Percentiles rank a stretch among this genome's conserved stretches.
phyloP scores from a whole-genome alignment of 495 filamentous ascomycete genomes.

The Penicillium roqueforti region DNA sequence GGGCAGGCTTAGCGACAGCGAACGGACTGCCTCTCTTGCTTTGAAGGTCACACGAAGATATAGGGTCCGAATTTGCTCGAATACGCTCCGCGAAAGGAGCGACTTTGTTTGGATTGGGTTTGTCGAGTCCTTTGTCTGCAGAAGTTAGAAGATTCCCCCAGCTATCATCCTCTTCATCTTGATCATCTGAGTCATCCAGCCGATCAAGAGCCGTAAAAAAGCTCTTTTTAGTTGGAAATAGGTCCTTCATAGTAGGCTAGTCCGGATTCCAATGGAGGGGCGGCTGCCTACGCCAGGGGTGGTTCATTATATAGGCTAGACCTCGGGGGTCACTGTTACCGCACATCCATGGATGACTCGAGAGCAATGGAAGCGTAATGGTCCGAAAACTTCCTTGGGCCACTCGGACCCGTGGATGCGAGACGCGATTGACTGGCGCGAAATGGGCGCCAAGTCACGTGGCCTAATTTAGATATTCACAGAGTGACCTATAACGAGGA shows the following conservation, averaged over 20 bases:
- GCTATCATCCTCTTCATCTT: slow-evolving; percentile 14
- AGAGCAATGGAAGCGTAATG: not conserved
- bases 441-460: slow-evolving; percentile 41
- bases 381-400: slow-evolving; percentile 16
- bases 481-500: not conserved
- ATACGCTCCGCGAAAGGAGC: not conserved
- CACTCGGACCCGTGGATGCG: slow-evolving; percentile 12
- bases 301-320: slow-evolving; percentile 9
- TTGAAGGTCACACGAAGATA: not conserved
- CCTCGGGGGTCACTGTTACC: slow-evolving; percentile 1
- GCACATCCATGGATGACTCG: not conserved
- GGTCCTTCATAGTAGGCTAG: slow-evolving; percentile 20
- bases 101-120: not conserved
- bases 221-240: slow-evolving; percentile 27
- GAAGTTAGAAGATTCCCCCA: slow-evolving; percentile 10
- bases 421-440: slow-evolving; percentile 23
- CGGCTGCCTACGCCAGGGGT: not conserved
- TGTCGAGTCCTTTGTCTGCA: not conserved
- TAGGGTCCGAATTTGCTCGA: slow-evolving; percentile 18
- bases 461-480: not conserved
- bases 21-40: not conserved
- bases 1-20: not conserved
- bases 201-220: slow-evolving; percentile 47
- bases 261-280: slow-evolving; percentile 14
- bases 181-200: slow-evolving; percentile 42